Evolutionary conservation across 352 stramenopile genomes (phyloP).

Genomic region (Phytophthora agathidicida): DNA sequence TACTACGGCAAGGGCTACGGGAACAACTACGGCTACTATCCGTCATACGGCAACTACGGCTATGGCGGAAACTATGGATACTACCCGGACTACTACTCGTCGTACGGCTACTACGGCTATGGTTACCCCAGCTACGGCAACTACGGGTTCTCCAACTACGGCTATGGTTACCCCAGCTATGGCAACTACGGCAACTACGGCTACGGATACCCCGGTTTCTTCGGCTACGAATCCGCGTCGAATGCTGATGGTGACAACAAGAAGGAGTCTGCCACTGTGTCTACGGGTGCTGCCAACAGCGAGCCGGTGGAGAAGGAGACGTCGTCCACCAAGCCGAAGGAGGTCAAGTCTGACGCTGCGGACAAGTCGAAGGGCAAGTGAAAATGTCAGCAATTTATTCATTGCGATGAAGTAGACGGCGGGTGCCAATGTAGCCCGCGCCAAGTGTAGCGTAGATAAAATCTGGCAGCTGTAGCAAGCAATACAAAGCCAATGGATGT

Average conservation of each 20-base stretch:
- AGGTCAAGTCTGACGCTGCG: conserved; percentile 3
- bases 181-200: conserved; percentile 10
- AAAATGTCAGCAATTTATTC: conserved; percentile 6
- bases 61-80: conserved; percentile 4
- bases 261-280: conserved; percentile 2
- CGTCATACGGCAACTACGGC: conserved; percentile 4
- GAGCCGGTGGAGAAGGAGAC: conserved; percentile 3
- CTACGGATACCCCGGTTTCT: conserved; percentile 6
- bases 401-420: background rate
- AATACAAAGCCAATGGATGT: conserved; percentile 8
- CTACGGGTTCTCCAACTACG: conserved; percentile 4
- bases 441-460: conserved; percentile 5
- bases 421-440: background rate
- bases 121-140: too few relatives aligned
- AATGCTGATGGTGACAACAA: background rate
- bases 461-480: background rate
- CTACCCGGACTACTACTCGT: conserved; percentile 11
- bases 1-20: conserved; percentile 5
- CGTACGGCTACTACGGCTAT: too few relatives aligned
- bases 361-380: conserved; percentile 15
- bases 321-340: background rate
- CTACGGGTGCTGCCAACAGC: background rate
- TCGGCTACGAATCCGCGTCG: conserved; percentile 4
- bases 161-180: too few relatives aligned
- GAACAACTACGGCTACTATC: conserved; percentile 5